A percentile compares a stretch with the other conserved stretches of the same genome.
phyloP scores from a whole-genome alignment of 257 asterid species.

The Euphrasia confusa region DNA sequence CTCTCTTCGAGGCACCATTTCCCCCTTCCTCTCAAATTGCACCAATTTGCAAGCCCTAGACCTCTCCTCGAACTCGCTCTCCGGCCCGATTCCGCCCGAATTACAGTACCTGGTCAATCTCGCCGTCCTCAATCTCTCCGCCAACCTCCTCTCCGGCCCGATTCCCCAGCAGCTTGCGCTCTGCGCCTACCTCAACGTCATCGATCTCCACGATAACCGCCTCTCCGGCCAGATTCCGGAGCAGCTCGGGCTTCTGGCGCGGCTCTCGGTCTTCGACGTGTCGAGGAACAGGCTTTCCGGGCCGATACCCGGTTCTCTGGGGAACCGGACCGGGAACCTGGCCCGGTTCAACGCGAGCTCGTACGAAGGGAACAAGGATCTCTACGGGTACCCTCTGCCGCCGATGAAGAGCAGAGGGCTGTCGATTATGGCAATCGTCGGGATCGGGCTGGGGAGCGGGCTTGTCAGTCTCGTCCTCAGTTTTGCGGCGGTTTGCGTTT shows the following conservation, averaged over 20 bases:
- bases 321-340: conserved; percentile 55
- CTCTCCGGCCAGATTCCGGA: conserved; percentile 62
- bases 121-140: conserved; percentile 71
- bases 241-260: conserved; percentile 56
- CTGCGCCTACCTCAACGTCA: conserved; percentile 71
- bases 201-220: conserved; percentile 62
- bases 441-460: conserved; percentile 86
- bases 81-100: conserved; percentile 68
- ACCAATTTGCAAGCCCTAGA: conserved; percentile 77
- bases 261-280: conserved; percentile 64
- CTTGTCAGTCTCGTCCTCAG: conserved; percentile 60
- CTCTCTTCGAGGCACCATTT: conserved; percentile 57
- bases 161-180: conserved; percentile 61
- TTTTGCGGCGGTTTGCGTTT: conserved; percentile 65
- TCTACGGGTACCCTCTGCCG: conserved; percentile 66
- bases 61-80: conserved; percentile 62
- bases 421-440: conserved; percentile 57
- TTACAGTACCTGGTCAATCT: conserved; percentile 58
- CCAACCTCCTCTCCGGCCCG: conserved; percentile 50
- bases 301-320: conserved; percentile 57
- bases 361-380: conserved; percentile 57
- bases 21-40: conserved; percentile 73
- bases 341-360: conserved; percentile 67
- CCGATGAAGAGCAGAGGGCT: conserved; percentile 58
- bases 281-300: conserved; percentile 60